phyloP scores from a whole-genome alignment of 2,329 filamentous ascomycete genomes.

The Arthrobotrys megalospora region DNA sequence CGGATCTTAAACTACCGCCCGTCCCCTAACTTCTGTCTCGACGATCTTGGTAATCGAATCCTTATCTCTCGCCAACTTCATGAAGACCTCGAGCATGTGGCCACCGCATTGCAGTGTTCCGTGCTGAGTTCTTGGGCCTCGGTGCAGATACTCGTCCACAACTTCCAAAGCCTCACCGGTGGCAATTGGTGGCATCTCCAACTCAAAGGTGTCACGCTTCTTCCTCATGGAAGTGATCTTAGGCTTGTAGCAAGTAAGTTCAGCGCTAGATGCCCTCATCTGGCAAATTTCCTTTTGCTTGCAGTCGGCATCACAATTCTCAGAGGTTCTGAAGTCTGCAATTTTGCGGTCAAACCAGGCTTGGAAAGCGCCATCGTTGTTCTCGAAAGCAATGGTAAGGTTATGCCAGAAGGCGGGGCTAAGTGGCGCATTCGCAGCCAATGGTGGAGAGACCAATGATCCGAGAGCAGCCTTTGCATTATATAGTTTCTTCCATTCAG shows the following conservation, averaged over 20 bases:
- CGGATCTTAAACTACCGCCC: slow-evolving; percentile 1
- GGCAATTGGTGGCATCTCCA: slow-evolving; percentile 15
- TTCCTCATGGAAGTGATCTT: slow-evolving; percentile 15
- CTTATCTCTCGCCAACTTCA: slow-evolving; percentile 55
- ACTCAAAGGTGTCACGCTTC: slow-evolving; percentile 32
- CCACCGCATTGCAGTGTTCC: slow-evolving; percentile 54
- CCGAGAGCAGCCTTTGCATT: slow-evolving; percentile 74
- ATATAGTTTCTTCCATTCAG: slow-evolving; percentile 73
- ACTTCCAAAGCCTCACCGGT: slow-evolving; percentile 42
- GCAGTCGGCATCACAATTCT: slow-evolving; percentile 69
- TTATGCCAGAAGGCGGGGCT: slow-evolving; percentile 75
- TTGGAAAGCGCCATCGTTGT: slow-evolving; percentile 69
- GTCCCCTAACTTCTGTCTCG: slow-evolving; percentile 34
- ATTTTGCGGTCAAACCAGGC: slow-evolving; percentile 70
- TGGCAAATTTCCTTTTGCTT: slow-evolving; percentile 71
- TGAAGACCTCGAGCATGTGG: slow-evolving; percentile 50
- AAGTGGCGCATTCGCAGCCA: slow-evolving; percentile 69
- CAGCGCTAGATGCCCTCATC: slow-evolving; percentile 71
- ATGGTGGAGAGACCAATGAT: slow-evolving; percentile 68
- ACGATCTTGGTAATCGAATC: slow-evolving; percentile 53
- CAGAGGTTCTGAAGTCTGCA: slow-evolving; percentile 69
- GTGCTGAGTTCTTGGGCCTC: slow-evolving; percentile 53
- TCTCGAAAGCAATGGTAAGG: slow-evolving; percentile 71
- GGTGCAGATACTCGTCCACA: slow-evolving; percentile 46
- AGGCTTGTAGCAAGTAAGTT: slow-evolving; percentile 71